phyloP scores from a whole-genome alignment of 257 asterid species.

The Primulina huaijiensis region DNA sequence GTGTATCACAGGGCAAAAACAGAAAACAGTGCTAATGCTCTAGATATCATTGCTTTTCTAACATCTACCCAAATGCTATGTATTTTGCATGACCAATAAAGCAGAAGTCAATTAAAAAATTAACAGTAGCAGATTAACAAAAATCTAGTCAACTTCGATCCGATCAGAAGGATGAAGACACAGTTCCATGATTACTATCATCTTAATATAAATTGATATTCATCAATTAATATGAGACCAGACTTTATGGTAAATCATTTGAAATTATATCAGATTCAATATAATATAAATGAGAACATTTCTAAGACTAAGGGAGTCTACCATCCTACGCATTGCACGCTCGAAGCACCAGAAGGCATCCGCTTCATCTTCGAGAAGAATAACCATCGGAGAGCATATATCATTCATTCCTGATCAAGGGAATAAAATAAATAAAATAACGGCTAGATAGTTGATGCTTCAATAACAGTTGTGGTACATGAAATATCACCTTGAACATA shows the following conservation, averaged over 20 bases:
- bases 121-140: neutral
- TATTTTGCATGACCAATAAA: neutral
- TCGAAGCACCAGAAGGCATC: constrained; percentile 99
- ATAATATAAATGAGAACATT: neutral
- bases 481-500: constrained; percentile 83
- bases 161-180: neutral
- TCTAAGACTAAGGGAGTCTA: constrained; percentile 30
- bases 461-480: constrained; percentile 24
- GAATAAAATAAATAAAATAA: constrained; percentile 24
- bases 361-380: constrained; percentile 87
- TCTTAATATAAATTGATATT: neutral
- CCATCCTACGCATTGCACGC: constrained; percentile 93
- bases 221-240: neutral
- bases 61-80: neutral
- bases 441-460: constrained; percentile 21
- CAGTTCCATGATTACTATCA: neutral
- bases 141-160: neutral
- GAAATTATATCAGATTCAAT: constrained; percentile 10
- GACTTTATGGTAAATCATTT: neutral
- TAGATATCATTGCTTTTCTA: neutral
- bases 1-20: neutral
- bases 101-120: neutral
- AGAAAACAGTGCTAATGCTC: neutral
- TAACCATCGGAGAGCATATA: constrained; percentile 92
- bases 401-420: constrained; percentile 84